A percentile compares a stretch with the other conserved stretches of the same genome.
Conservation (phyloP, 192 early-diverging fungal genomes). For the Backusella mclennaniae region DNA sequence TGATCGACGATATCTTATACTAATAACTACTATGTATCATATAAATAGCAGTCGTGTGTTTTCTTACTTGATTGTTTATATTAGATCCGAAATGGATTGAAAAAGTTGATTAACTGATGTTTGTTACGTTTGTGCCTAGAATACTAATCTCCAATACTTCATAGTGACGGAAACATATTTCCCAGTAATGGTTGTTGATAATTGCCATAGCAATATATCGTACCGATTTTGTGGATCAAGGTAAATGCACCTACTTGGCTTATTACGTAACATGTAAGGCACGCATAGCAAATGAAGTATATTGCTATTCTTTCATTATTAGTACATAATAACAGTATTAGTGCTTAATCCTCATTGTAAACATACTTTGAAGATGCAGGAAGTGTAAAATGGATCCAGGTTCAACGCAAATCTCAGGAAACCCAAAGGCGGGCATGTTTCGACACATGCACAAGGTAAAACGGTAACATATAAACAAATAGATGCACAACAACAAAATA, state of each 20-base stretch:
- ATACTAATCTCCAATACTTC: slow-evolving; percentile 92
- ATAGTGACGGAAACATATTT: slow-evolving; percentile 91
- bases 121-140: slow-evolving; percentile 92
- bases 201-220: slow-evolving; percentile 88
- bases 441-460: slow-evolving; percentile 91
- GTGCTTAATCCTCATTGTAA: not conserved
- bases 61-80: not conserved
- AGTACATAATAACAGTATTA: too few species aligned
- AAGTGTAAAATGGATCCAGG: slow-evolving; percentile 79
- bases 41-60: too few species aligned
- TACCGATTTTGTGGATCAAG: slow-evolving; percentile 94
- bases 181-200: slow-evolving; percentile 87
- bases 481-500: not conserved
- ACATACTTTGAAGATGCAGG: slow-evolving; percentile 88
- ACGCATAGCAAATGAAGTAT: slow-evolving; percentile 82
- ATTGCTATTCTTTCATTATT: not conserved
- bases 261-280: slow-evolving; percentile 79
- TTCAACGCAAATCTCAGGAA: slow-evolving; percentile 92
- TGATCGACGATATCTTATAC: too few species aligned
- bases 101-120: slow-evolving; percentile 92
- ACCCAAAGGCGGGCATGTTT: slow-evolving; percentile 97
- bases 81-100: slow-evolving; percentile 60
- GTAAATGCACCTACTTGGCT: slow-evolving; percentile 92
- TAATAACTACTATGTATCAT: too few species aligned
- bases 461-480: not conserved